phyloP scores from a whole-genome alignment of 805 yeast genomes.

The Wickerhamomyces canadensis region DNA sequence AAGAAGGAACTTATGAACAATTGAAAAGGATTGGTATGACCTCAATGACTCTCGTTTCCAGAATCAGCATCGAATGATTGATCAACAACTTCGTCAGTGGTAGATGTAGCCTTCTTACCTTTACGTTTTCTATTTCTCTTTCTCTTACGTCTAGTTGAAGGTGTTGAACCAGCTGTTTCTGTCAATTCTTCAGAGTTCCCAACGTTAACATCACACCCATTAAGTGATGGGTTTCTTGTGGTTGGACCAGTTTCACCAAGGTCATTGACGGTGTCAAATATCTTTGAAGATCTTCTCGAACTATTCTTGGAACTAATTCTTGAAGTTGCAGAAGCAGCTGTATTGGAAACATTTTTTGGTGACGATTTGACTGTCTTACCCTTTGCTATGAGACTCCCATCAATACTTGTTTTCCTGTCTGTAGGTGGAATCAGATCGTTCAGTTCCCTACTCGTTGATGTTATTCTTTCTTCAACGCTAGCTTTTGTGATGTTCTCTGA shows the following conservation, averaged over 20 bases:
- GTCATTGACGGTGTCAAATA: neutral
- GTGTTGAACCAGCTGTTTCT: slow-evolving; percentile 7
- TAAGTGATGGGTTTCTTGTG: neutral
- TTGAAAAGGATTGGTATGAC: too few species aligned
- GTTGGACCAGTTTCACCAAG: slow-evolving; percentile 3
- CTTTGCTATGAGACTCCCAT: slow-evolving; percentile 6
- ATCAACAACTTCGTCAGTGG: neutral
- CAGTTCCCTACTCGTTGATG: slow-evolving; percentile 17
- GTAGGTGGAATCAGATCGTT: slow-evolving; percentile 17
- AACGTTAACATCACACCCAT: too few species aligned
- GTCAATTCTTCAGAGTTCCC: neutral
- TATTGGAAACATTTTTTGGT: neutral
- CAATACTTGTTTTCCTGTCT: slow-evolving; percentile 13
- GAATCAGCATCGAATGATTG: too few species aligned
- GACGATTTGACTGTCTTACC: slow-evolving; percentile 2
- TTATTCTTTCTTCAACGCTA: slow-evolving; percentile 18
- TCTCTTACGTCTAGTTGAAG: slow-evolving; percentile 3
- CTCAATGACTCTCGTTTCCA: neutral
- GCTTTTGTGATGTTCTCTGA: too few species aligned
- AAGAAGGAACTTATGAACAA: too few species aligned
- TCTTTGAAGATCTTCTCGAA: slow-evolving; percentile 2
- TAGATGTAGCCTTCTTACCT: slow-evolving; percentile 3
- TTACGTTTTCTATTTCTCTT: slow-evolving; percentile 14
- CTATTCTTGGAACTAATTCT: neutral
- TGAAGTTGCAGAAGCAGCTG: too few species aligned